Conservation (phyloP, 2,329 filamentous ascomycete species). For the Pseudogymnoascus sp. region DNA sequence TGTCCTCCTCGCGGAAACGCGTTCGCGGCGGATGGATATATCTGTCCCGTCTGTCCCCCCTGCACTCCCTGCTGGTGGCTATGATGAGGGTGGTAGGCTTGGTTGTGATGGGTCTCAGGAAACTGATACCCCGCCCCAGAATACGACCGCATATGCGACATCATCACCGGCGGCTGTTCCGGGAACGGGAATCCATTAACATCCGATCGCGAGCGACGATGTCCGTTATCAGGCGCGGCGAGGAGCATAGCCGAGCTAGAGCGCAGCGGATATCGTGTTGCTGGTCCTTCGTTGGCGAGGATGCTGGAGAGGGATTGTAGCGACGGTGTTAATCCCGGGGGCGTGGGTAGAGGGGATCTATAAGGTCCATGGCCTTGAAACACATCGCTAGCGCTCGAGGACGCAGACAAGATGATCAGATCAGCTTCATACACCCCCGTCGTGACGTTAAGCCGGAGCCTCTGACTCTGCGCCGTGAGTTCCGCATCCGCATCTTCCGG, state of each 20-base stretch:
- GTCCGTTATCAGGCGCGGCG: background rate
- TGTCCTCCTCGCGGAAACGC: background rate
- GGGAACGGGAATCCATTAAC: background rate
- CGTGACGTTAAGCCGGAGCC: background rate
- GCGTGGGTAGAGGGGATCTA: background rate
- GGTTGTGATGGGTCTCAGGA: background rate
- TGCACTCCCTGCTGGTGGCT: background rate
- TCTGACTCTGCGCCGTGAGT: background rate
- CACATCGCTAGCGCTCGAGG: background rate
- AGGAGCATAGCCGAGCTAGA: background rate
- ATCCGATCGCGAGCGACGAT: background rate
- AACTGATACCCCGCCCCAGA: background rate
- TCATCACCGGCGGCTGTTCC: background rate
- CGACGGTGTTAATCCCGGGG: background rate
- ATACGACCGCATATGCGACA: background rate
- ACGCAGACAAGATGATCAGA: background rate
- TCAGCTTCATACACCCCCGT: background rate
- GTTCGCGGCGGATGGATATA: background rate
- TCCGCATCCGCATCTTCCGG: background rate
- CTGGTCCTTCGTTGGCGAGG: background rate
- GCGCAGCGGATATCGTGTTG: background rate
- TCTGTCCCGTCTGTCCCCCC: background rate
- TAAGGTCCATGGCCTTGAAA: background rate
- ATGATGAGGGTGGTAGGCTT: too few relatives aligned
- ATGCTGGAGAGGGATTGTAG: background rate